These are phyloP conservation scores for Capsella rubella DNA, from an alignment of 441 rosid species.

Conservation along the genomic window DNA sequence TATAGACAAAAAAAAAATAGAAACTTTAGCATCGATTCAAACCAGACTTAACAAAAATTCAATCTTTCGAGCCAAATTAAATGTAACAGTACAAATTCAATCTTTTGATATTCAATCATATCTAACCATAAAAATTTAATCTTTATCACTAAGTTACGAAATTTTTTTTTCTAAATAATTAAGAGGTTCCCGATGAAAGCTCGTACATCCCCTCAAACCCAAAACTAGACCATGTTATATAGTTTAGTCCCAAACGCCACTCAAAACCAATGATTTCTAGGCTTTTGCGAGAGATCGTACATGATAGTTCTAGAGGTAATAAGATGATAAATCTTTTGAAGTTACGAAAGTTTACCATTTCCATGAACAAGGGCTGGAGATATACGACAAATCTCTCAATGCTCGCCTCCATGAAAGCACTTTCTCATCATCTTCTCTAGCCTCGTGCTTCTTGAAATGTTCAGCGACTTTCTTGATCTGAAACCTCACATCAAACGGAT, in stretches of 20 bases:
- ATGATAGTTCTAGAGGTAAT: no score
- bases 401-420: not conserved
- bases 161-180: not conserved
- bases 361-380: slow-evolving; percentile 44
- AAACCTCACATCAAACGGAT: slow-evolving; percentile 47
- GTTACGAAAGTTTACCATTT: slow-evolving; percentile 22
- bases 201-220: no score
- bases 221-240: no score
- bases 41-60: no score
- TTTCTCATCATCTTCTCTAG: not conserved
- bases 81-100: no score
- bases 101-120: not conserved
- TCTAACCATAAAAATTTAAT: not conserved
- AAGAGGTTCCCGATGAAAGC: no score
- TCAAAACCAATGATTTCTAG: no score
- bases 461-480: slow-evolving; percentile 42
- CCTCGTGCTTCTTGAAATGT: slow-evolving; percentile 33
- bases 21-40: not conserved
- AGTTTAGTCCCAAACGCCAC: no score
- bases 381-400: not conserved
- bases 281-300: no score
- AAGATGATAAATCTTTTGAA: no score
- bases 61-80: no score
- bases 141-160: not conserved
- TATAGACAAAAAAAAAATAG: not conserved